A percentile compares a stretch with the other conserved stretches of the same genome.
phyloP scores from a whole-genome alignment of 2,329 filamentous ascomycete species.

The Curvularia spicifera region DNA sequence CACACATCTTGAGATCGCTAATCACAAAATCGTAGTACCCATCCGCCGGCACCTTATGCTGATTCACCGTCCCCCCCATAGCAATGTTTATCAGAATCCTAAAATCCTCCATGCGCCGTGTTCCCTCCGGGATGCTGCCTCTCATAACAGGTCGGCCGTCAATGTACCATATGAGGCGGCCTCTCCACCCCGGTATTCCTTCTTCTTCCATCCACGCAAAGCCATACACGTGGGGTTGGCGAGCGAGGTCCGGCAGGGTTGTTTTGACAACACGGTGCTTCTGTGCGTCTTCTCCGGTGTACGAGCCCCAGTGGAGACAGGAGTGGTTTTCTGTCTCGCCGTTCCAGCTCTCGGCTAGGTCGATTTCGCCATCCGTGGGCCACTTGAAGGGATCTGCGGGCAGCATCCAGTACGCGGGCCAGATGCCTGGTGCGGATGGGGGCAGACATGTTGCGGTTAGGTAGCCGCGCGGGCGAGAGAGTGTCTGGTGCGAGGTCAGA shows the following conservation, averaged over 20 bases:
- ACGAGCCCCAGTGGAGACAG: slow-evolving; percentile 66
- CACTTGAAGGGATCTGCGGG: slow-evolving; percentile 64
- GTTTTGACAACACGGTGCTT: slow-evolving; percentile 65
- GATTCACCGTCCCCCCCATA: slow-evolving; percentile 66
- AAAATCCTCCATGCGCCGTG: slow-evolving; percentile 63
- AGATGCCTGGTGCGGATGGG: slow-evolving; percentile 63
- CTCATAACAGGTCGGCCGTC: slow-evolving; percentile 65
- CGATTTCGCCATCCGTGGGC: slow-evolving; percentile 66
- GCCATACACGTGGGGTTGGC: slow-evolving; percentile 59
- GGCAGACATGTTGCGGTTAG: slow-evolving; percentile 60
- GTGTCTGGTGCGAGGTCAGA: slow-evolving; percentile 60
- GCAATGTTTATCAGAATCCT: slow-evolving; percentile 66
- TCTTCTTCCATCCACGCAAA: slow-evolving; percentile 63
- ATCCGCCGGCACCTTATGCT: slow-evolving; percentile 58
- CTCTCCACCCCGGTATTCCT: slow-evolving; percentile 50
- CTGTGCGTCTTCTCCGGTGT: slow-evolving; percentile 59
- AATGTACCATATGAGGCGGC: slow-evolving; percentile 65
- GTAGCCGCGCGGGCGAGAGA: slow-evolving; percentile 60
- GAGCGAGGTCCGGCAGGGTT: slow-evolving; percentile 56
- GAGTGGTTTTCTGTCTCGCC: slow-evolving; percentile 62
- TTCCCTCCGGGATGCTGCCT: slow-evolving; percentile 59
- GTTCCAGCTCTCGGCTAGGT: slow-evolving; percentile 69
- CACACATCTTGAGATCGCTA: slow-evolving; percentile 59
- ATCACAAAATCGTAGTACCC: slow-evolving; percentile 65
- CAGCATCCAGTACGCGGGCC: slow-evolving; percentile 68